phyloP scores from a whole-genome alignment of 2,329 filamentous ascomycete species.

The Botrytis deweyae region DNA sequence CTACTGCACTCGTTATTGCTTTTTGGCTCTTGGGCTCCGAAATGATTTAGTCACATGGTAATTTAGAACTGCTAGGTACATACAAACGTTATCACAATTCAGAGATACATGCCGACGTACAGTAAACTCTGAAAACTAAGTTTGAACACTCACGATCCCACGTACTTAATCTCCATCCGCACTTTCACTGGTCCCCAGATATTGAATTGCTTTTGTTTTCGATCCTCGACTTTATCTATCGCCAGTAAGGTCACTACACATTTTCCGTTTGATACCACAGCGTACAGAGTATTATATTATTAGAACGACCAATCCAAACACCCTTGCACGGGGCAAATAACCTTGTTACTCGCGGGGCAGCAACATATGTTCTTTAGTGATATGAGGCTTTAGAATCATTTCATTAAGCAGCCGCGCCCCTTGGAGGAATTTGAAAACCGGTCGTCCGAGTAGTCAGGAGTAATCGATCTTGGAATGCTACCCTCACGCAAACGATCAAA shows the following conservation, averaged over 20 bases:
- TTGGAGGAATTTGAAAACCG: neutral
- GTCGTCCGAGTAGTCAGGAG: neutral
- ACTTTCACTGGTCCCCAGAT: neutral
- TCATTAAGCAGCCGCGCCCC: conserved; percentile 13
- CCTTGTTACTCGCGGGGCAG: conserved; percentile 17
- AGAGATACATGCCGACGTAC: neutral
- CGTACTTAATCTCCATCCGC: conserved; percentile 6
- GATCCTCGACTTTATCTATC: neutral
- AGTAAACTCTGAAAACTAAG: neutral
- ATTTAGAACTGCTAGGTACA: neutral
- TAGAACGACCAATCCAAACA: neutral
- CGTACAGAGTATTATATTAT: neutral
- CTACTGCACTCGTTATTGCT: neutral
- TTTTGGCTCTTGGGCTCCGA: neutral
- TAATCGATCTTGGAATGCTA: conserved; percentile 30
- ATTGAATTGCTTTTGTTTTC: neutral
- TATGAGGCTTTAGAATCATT: conserved; percentile 16
- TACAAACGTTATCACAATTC: neutral
- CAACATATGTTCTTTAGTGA: conserved; percentile 5
- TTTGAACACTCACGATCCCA: neutral
- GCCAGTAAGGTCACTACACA: conserved; percentile 1
- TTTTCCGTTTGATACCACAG: neutral
- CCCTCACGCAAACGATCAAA: conserved; percentile 35
- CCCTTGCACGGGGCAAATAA: conserved; percentile 16
- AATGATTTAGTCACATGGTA: conserved; percentile 4